These are phyloP conservation scores for Globisporangium okanoganense DNA, from an alignment of 352 stramenopile genomes.

Conservation along the genomic window DNA sequence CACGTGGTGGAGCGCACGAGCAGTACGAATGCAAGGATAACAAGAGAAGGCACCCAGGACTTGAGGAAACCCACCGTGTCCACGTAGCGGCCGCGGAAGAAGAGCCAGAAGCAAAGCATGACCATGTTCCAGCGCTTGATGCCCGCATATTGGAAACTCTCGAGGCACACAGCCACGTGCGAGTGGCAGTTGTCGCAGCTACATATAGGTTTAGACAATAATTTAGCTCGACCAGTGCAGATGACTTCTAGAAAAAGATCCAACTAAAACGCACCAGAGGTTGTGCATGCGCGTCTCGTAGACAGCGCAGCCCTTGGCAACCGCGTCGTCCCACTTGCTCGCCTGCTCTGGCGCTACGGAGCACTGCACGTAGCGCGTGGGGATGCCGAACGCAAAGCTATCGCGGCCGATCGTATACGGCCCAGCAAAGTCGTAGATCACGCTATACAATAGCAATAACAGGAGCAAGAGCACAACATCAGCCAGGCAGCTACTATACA, in stretches of 20 bases:
- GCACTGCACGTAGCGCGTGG: slow-evolving; percentile 89
- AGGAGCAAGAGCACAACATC: background rate
- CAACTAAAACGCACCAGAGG: slow-evolving; percentile 52
- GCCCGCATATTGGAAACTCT: slow-evolving; percentile 52
- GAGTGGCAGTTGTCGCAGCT: slow-evolving; percentile 97
- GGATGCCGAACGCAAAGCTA: slow-evolving; percentile 83
- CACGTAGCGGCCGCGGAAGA: slow-evolving; percentile 63
- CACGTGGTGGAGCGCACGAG: slow-evolving; percentile 19
- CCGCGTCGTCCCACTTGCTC: slow-evolving; percentile 87
- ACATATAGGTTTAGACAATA: background rate
- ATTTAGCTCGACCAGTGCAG: background rate
- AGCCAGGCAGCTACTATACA: background rate
- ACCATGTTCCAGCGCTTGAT: slow-evolving; percentile 77
- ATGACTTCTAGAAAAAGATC: background rate
- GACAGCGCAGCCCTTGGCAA: slow-evolving; percentile 87
- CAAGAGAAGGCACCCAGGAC: slow-evolving; percentile 34
- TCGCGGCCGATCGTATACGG: slow-evolving; percentile 91
- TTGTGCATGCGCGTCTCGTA: slow-evolving; percentile 96
- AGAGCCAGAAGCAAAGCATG: slow-evolving; percentile 80
- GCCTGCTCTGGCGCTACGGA: slow-evolving; percentile 36
- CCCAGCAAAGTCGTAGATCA: slow-evolving; percentile 96
- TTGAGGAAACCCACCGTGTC: slow-evolving; percentile 29
- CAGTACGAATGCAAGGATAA: slow-evolving; percentile 18
- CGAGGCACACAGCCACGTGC: slow-evolving; percentile 88
- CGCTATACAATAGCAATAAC: slow-evolving; percentile 26